phyloP scores from a whole-genome alignment of 2,329 filamentous ascomycete genomes.

The Microcyclospora tardicrescens region DNA sequence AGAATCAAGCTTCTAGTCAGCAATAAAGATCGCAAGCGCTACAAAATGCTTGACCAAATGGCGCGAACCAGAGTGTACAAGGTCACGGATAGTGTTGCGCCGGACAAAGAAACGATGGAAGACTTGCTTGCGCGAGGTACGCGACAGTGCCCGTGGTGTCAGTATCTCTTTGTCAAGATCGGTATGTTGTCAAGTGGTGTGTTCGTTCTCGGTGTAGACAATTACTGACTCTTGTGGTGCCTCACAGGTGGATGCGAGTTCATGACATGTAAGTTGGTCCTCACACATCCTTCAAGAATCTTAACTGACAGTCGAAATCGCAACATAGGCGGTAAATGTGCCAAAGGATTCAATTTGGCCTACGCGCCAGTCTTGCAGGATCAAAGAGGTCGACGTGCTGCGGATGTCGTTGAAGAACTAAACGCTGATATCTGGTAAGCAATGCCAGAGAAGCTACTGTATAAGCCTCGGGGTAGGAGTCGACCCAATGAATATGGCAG shows the following conservation, averaged over 20 bases:
- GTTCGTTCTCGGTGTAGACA: too few species aligned
- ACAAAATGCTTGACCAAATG: neutral
- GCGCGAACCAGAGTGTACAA: constrained; percentile 1
- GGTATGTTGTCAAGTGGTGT: too few species aligned
- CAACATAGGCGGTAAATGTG: constrained; percentile 3
- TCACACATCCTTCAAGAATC: neutral
- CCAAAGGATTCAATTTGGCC: constrained; percentile 1
- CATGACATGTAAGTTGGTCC: constrained; percentile 2
- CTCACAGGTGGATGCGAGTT: constrained; percentile 1
- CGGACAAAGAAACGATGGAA: constrained; percentile 1
- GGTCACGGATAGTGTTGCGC: constrained; percentile 1
- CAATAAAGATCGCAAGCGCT: constrained; percentile 1
- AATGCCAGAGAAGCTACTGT: too few species aligned
- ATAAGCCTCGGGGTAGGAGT: too few species aligned
- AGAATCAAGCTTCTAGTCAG: neutral
- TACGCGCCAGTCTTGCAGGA: constrained; percentile 4
- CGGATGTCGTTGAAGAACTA: constrained; percentile 3
- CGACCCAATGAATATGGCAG: too few species aligned
- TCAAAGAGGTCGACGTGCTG: constrained; percentile 2
- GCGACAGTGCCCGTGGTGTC: constrained; percentile 3
- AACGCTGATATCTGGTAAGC: neutral
- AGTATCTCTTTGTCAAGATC: constrained; percentile 3
- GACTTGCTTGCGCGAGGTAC: constrained; percentile 2
- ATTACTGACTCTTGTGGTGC: too few species aligned
- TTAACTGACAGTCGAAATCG: neutral